These are phyloP conservation scores for Withania somnifera DNA, from an alignment of 305 asterid species.

Conservation along the genomic window DNA sequence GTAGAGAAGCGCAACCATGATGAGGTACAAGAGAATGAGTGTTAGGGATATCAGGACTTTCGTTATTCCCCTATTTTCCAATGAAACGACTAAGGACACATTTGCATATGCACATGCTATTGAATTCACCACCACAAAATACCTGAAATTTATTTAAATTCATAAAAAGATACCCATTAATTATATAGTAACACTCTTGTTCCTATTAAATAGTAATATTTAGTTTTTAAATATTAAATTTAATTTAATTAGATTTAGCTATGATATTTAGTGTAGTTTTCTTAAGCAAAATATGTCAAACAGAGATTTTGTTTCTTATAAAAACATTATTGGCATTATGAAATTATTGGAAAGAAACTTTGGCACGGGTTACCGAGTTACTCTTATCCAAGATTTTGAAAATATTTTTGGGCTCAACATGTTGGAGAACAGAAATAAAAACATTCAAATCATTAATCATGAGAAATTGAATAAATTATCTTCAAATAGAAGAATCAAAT, in stretches of 20 bases:
- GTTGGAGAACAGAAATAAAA: background rate
- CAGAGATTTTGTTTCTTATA: no score
- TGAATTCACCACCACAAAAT: constrained; percentile 56
- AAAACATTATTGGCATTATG: no score
- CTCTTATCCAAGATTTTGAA: background rate
- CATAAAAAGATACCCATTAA: background rate
- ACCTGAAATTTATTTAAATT: constrained; percentile 23
- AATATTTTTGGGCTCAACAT: background rate
- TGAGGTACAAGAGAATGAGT: constrained; percentile 35
- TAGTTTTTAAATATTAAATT: background rate
- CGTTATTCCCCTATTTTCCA: constrained; percentile 26
- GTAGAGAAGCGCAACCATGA: constrained; percentile 60
- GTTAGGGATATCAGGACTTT: constrained; percentile 14
- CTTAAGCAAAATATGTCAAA: background rate
- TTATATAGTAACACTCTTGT: background rate
- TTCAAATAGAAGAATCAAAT: background rate
- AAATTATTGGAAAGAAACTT: background rate
- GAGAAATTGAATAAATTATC: background rate
- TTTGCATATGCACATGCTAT: constrained; percentile 61
- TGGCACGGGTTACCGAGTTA: background rate
- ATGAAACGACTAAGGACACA: constrained; percentile 30
- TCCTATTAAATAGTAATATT: background rate
- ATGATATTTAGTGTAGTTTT: background rate
- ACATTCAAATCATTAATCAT: background rate
- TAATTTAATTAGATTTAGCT: background rate